Percentiles rank a stretch among this genome's conserved stretches.
Conservation (phyloP, 106 monocot genomes). For the Hemerocallis citrina region DNA sequence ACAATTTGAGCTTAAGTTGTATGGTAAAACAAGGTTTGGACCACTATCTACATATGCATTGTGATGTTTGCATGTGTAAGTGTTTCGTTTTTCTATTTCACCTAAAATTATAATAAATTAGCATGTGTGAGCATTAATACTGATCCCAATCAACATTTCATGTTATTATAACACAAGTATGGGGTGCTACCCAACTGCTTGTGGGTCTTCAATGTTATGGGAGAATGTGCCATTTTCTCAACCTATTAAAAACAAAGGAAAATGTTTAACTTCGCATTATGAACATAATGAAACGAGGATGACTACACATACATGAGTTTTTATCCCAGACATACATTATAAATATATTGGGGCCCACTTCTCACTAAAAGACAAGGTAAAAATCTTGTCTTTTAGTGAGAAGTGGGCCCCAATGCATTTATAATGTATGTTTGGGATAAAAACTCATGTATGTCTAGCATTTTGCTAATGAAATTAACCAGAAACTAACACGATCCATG, state of each 20-base stretch:
- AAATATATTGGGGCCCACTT: no score
- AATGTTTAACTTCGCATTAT: no score
- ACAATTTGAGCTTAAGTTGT: no score
- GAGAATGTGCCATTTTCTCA: background rate
- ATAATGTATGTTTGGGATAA: no score
- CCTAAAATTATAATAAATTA: background rate
- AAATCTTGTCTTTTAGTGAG: no score
- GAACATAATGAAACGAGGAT: no score
- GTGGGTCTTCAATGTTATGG: conserved; percentile 6
- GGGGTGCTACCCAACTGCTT: background rate
- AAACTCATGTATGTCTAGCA: background rate
- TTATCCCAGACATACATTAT: no score
- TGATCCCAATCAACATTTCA: background rate
- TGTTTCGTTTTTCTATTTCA: background rate
- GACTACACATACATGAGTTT: no score
- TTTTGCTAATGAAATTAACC: background rate
- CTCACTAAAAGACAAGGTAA: no score
- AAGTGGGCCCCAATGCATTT: no score
- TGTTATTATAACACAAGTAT: background rate
- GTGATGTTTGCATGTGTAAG: background rate
- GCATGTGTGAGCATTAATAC: conserved; percentile 5
- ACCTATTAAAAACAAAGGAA: no score
- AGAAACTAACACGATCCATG: background rate
- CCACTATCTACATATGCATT: background rate
- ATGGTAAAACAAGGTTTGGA: no score